These are phyloP conservation scores for Pythium plurisporium DNA, from an alignment of 352 stramenopile species.

Conservation along the genomic window DNA sequence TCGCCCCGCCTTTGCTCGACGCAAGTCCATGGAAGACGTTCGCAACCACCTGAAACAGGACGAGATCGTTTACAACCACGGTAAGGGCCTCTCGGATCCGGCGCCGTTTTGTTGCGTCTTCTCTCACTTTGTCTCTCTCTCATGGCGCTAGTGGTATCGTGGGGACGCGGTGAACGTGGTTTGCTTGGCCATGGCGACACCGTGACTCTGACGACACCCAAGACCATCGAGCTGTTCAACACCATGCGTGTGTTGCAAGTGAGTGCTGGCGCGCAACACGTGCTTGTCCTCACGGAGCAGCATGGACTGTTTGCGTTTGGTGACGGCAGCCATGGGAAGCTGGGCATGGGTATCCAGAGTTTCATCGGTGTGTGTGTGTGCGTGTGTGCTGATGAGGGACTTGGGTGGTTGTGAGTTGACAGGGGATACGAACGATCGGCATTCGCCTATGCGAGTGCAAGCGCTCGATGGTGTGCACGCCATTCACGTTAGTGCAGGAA, in stretches of 20 bases:
- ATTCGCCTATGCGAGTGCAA: conserved; percentile 34
- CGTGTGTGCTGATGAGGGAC: background rate
- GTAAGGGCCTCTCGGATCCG: conserved; percentile 1
- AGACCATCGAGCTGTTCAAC: conserved; percentile 54
- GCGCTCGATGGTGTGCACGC: conserved; percentile 53
- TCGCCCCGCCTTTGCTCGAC: conserved; percentile 10
- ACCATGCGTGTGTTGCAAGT: conserved; percentile 46
- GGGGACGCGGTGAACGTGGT: conserved; percentile 57
- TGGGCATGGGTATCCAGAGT: conserved; percentile 41
- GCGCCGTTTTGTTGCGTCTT: background rate
- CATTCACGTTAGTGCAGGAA: conserved; percentile 50
- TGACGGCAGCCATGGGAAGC: conserved; percentile 52
- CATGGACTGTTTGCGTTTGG: conserved; percentile 72
- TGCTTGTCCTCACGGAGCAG: conserved; percentile 64
- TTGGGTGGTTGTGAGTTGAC: background rate
- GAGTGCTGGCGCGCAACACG: conserved; percentile 50
- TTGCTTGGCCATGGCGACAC: conserved; percentile 55
- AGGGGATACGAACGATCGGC: conserved; percentile 43
- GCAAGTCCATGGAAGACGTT: conserved; percentile 21
- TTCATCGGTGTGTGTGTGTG: background rate
- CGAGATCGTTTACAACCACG: conserved; percentile 18
- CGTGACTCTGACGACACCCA: conserved; percentile 32
- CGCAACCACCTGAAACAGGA: conserved; percentile 14
- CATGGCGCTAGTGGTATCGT: conserved; percentile 48
- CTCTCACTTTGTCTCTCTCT: background rate